Percentiles rank a stretch among this genome's conserved stretches.
These are phyloP conservation scores for Penicillium dipodomyicola DNA, from an alignment of 495 filamentous ascomycete genomes.

Conservation along the genomic window DNA sequence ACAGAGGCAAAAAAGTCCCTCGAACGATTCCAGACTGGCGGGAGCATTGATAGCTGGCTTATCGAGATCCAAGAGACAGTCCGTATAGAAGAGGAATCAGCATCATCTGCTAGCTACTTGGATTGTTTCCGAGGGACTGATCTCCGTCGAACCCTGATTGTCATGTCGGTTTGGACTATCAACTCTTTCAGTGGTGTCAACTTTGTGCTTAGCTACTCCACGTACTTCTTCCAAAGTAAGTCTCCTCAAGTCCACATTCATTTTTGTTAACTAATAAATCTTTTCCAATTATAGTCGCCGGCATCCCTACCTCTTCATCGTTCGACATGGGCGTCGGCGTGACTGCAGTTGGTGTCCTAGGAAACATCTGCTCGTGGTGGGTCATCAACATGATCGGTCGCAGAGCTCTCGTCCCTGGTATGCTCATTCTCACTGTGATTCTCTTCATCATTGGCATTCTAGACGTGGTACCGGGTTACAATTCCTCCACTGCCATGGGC, in stretches of 20 bases:
- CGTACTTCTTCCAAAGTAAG: slow-evolving; percentile 16
- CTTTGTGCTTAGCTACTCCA: slow-evolving; percentile 14
- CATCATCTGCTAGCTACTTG: slow-evolving; percentile 30
- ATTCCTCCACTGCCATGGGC: slow-evolving; percentile 9
- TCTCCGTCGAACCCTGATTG: slow-evolving; percentile 45
- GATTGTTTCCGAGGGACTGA: slow-evolving; percentile 47
- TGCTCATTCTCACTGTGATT: slow-evolving; percentile 6
- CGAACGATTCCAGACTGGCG: slow-evolving; percentile 29
- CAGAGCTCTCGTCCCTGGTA: slow-evolving; percentile 11
- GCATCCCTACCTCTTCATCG: slow-evolving; percentile 11
- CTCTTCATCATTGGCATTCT: slow-evolving; percentile 13
- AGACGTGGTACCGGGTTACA: slow-evolving; percentile 11
- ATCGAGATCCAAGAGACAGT: slow-evolving; percentile 31
- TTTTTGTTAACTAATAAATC: background rate
- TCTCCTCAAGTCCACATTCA: background rate
- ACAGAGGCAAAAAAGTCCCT: slow-evolving; percentile 36
- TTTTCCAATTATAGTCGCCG: slow-evolving; percentile 5
- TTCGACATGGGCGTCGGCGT: slow-evolving; percentile 16
- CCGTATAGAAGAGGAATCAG: slow-evolving; percentile 30
- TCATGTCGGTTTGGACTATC: slow-evolving; percentile 35
- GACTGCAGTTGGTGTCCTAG: slow-evolving; percentile 13
- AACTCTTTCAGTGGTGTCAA: slow-evolving; percentile 15
- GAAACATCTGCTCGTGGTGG: slow-evolving; percentile 15
- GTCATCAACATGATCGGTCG: slow-evolving; percentile 11
- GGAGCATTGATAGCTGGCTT: slow-evolving; percentile 12